Evolutionary conservation across 2,329 filamentous ascomycete genomes (phyloP), one percentile per base, ranked within the genome.

Genomic region (Xylariaceae sp.): DNA sequence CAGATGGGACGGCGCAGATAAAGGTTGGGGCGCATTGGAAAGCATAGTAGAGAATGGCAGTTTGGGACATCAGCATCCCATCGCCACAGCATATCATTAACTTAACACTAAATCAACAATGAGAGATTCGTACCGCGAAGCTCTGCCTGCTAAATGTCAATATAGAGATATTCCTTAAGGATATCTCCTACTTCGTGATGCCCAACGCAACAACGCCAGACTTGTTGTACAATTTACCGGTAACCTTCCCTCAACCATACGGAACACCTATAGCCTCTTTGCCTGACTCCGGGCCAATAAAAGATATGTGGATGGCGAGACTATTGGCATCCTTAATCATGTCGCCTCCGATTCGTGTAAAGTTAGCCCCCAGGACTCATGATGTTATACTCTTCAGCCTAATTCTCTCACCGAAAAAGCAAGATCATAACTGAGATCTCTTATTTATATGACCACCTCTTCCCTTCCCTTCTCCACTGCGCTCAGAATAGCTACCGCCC

Each of bases 401-500:
- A 7, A 41, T 18, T 11, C 24, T 23, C 11, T 23, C 10, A 15
- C 23, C 29, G 13, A 23, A 21, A 30, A 11, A 50, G 9, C 5
- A 13, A 8, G 13, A 11, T 13, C 29, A 6, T 23, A n/a, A n/a
- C n/a, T n/a, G n/a, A n/a, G n/a, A 24, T 40, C 18, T 20, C 9
- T 13, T 16, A 15, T 46, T 16, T 11, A 10, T 11, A 18, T 35
- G 23, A 3, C 18, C 11, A 15, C n/a, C 26, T 11, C 18, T 11
- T 37, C 18, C 35, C 20, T 23, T 11, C 24, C 20, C n/a, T 26
- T 29, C 4, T 24, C 23, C 21, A 21, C 16, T 10, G 20, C 20
- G 7, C 23, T 18, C 33, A 15, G 10, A 10, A 24, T 23, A 20
- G 2, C 32, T 59, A 73, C 35, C 61, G 49, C 21, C 75, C 76